A percentile compares a stretch with the other conserved stretches of the same genome.
These are phyloP conservation scores for Trypanosoma grayi DNA, from an alignment of 208 protist genomes.

Conservation along the genomic window DNA sequence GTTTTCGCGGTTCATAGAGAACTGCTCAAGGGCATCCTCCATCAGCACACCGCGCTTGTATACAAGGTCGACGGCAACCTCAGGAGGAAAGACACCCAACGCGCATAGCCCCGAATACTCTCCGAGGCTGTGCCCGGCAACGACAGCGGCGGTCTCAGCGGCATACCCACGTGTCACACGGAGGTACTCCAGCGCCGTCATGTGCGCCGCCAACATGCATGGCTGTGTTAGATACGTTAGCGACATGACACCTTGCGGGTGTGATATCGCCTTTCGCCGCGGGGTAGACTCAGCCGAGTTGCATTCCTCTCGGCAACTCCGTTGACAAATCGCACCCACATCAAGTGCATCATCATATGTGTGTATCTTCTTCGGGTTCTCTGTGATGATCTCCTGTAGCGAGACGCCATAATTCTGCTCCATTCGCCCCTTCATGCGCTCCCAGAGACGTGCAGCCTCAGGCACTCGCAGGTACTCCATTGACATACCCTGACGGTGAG, in stretches of 20 bases:
- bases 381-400: slow-evolving; percentile 69
- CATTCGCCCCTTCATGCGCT: slow-evolving; percentile 72
- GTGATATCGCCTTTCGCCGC: slow-evolving; percentile 33
- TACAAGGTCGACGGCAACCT: slow-evolving; percentile 67
- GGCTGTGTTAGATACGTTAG: slow-evolving; percentile 83
- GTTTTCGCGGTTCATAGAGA: slow-evolving; percentile 25
- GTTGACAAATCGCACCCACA: slow-evolving; percentile 34
- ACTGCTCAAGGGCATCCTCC: slow-evolving; percentile 53
- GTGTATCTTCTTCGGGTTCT: slow-evolving; percentile 59
- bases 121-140: slow-evolving; percentile 87
- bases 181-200: slow-evolving; percentile 33
- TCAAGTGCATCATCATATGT: slow-evolving; percentile 52
- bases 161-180: slow-evolving; percentile 13
- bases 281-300: slow-evolving; percentile 55
- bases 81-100: slow-evolving; percentile 67
- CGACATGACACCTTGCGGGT: slow-evolving; percentile 68
- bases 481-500: slow-evolving; percentile 75
- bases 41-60: slow-evolving; percentile 82
- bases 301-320: slow-evolving; percentile 34
- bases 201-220: slow-evolving; percentile 70
- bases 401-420: slow-evolving; percentile 66
- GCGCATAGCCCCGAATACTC: slow-evolving; percentile 79
- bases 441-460: slow-evolving; percentile 51
- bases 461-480: slow-evolving; percentile 45
- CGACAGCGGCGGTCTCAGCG: slow-evolving; percentile 24